A percentile compares a stretch with the other conserved stretches of the same genome.
These are phyloP conservation scores for Fusarium sp. DNA, from an alignment of 2,329 filamentous ascomycete genomes.

Conservation along the genomic window DNA sequence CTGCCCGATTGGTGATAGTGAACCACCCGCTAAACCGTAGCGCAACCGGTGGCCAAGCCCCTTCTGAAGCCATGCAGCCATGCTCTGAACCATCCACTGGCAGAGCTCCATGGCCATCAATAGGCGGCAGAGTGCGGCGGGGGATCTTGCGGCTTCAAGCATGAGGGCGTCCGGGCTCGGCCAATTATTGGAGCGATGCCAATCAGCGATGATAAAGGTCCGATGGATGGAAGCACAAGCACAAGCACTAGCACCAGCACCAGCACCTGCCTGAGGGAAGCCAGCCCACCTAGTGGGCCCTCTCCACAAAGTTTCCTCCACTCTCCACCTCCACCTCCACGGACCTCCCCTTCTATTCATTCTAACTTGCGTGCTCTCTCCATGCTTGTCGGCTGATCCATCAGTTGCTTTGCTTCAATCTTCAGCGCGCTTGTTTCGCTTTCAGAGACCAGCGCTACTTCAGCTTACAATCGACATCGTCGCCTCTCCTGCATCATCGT, in stretches of 20 bases:
- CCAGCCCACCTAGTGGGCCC: conserved; percentile 27
- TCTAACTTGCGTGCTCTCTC: conserved; percentile 24
- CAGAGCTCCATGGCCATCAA: not conserved
- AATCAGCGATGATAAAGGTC: conserved; percentile 24
- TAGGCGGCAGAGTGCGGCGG: conserved; percentile 6
- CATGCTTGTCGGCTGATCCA: conserved; percentile 14
- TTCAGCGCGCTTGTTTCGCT: conserved; percentile 13
- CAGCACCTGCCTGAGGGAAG: not conserved
- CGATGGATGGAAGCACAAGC: conserved; percentile 3
- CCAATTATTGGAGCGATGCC: conserved; percentile 27
- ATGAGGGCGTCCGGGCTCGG: conserved; percentile 26
- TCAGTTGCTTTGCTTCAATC: not conserved
- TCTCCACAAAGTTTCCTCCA: conserved; percentile 37
- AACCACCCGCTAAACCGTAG: conserved; percentile 10
- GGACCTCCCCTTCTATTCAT: conserved; percentile 12
- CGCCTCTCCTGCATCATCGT: conserved; percentile 3
- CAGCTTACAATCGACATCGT: conserved; percentile 9
- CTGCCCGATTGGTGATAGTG: conserved; percentile 14
- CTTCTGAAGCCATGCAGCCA: conserved; percentile 5
- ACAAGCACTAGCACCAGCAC: too few species aligned
- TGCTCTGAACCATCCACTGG: not conserved
- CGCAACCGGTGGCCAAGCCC: conserved; percentile 1
- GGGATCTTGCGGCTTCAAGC: conserved; percentile 21
- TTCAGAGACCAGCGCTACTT: conserved; percentile 1
- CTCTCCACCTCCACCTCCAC: conserved; percentile 29